Evolutionary conservation across 1,139 yeast genomes (phyloP).

Genomic region (Zygotorulaspora mrakii): DNA sequence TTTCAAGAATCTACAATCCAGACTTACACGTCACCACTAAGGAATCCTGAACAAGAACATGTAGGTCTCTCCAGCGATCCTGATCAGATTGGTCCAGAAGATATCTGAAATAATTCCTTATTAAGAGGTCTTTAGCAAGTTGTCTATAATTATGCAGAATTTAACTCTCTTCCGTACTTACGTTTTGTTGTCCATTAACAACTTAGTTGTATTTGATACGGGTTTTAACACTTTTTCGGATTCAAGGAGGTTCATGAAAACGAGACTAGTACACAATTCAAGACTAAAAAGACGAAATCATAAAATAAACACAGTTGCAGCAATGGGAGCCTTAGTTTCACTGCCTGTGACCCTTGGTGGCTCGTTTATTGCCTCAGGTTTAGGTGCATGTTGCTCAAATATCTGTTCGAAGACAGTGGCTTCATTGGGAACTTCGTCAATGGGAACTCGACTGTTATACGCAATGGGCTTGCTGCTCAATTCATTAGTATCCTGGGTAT

Average conservation of each 20-base stretch:
- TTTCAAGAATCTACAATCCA: constrained; percentile 22
- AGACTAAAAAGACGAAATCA: no score
- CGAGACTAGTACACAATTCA: no score
- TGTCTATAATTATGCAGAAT: no score
- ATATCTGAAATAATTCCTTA: no score
- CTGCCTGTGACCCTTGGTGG: constrained; percentile 59
- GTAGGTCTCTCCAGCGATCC: not conserved
- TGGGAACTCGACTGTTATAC: constrained; percentile 76
- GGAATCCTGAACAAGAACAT: constrained; percentile 9
- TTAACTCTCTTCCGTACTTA: no score
- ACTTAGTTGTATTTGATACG: no score
- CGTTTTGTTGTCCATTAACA: no score
- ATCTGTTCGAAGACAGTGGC: constrained; percentile 54
- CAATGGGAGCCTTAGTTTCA: constrained; percentile 84
- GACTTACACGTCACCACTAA: constrained; percentile 16
- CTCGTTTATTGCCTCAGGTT: constrained; percentile 70
- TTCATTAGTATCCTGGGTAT: constrained; percentile 81
- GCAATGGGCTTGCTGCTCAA: constrained; percentile 75
- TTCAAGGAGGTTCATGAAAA: no score
- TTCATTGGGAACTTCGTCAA: constrained; percentile 59
- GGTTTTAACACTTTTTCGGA: no score
- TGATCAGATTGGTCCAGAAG: not conserved
- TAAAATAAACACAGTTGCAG: not conserved
- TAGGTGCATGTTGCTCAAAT: constrained; percentile 81
- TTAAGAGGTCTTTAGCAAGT: no score